Conservation (phyloP, 140 eudicot species). For the Bidens hawaiensis region DNA sequence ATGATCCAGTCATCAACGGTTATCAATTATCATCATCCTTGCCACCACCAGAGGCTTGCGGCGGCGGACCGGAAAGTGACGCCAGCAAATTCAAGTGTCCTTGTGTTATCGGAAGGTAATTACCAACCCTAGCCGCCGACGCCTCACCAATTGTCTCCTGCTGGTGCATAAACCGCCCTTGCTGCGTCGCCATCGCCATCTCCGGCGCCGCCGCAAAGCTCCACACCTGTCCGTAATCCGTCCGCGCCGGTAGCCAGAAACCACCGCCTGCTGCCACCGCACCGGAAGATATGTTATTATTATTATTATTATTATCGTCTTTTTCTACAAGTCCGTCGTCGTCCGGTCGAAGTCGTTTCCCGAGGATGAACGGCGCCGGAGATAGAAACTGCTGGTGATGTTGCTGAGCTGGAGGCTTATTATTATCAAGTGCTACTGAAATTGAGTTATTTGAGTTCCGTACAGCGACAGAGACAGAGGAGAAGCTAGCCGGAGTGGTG, state of each 20-base stretch:
- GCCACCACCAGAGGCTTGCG: constrained; percentile 37
- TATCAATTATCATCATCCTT: constrained; percentile 57
- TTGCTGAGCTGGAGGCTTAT: constrained; percentile 28
- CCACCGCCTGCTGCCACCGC: constrained; percentile 52
- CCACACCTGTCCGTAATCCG: constrained; percentile 88
- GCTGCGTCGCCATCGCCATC: constrained; percentile 52
- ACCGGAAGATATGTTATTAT: constrained; percentile 20
- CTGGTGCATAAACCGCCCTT: constrained; percentile 58
- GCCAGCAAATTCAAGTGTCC: constrained; percentile 90
- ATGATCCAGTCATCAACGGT: too few species aligned
- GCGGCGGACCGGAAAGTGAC: constrained; percentile 64
- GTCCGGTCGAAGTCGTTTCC: constrained; percentile 65
- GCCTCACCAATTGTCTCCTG: constrained; percentile 70
- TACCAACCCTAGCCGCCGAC: constrained; percentile 95
- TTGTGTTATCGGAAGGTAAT: constrained; percentile 77
- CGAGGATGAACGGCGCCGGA: constrained; percentile 62
- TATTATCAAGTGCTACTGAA: constrained; percentile 42
- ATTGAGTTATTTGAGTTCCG: constrained; percentile 32
- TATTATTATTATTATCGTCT: background rate
- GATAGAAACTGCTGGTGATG: constrained; percentile 29
- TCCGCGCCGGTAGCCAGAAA: constrained; percentile 78
- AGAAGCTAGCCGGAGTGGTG: constrained; percentile 79
- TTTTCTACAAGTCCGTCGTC: constrained; percentile 41
- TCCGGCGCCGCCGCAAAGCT: constrained; percentile 79
- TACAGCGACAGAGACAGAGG: constrained; percentile 47